phyloP scores from a whole-genome alignment of 139 green algal genomes.

The Chlamydomonas sp. region DNA sequence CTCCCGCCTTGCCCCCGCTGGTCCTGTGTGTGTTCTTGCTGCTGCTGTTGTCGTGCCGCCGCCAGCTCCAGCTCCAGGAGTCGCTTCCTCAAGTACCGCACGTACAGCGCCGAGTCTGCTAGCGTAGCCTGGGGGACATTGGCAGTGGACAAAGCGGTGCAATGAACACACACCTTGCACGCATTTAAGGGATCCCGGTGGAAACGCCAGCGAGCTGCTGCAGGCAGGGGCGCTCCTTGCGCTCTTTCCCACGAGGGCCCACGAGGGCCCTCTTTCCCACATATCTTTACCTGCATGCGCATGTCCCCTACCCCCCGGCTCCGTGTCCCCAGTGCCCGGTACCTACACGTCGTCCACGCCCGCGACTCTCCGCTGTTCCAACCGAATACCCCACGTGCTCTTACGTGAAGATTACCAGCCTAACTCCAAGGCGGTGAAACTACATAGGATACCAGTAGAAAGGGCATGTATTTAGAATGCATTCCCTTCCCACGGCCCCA shows the following conservation, averaged over 20 bases:
- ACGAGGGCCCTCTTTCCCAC: too few relatives aligned
- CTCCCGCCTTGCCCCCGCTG: neutral
- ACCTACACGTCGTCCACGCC: neutral
- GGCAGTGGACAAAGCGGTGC: too few relatives aligned
- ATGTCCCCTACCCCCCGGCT: neutral
- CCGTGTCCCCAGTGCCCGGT: neutral
- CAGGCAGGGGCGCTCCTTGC: neutral
- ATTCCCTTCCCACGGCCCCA: neutral
- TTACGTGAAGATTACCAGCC: neutral
- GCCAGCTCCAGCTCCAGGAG: constrained; percentile 62
- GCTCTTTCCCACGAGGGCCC: neutral
- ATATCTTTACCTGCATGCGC: too few relatives aligned
- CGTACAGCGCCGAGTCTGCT: constrained; percentile 63
- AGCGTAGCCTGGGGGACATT: constrained; percentile 49
- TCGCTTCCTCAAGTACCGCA: constrained; percentile 53
- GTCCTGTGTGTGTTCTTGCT: constrained; percentile 19
- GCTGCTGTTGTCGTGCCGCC: constrained; percentile 40
- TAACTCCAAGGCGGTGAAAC: too few relatives aligned
- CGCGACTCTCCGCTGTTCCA: neutral
- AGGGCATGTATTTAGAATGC: neutral
- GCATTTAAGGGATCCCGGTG: neutral
- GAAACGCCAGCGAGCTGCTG: neutral
- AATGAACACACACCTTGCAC: neutral
- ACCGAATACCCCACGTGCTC: neutral
- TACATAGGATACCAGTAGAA: neutral